phyloP scores from a whole-genome alignment of 1,139 yeast species.

The Suhomyces terraborum region DNA sequence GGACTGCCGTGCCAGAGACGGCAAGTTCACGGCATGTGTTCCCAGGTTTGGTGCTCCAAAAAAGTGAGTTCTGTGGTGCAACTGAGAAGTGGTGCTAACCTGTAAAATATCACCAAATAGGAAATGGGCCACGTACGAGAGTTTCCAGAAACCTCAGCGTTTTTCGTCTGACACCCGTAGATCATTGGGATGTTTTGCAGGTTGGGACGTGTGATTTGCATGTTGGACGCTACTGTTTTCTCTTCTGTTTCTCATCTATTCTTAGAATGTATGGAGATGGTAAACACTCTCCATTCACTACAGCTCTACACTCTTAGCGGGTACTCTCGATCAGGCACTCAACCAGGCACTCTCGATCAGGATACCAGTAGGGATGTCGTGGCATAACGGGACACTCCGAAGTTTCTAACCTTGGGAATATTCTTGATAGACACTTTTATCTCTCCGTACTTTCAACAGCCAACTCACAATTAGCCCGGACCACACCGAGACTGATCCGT shows the following conservation, averaged over 20 bases:
- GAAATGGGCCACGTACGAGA: not conserved
- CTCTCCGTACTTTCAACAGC: conserved; percentile 51
- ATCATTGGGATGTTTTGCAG: not conserved
- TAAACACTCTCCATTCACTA: too few relatives aligned
- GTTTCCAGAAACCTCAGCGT: too few relatives aligned
- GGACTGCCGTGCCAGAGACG: too few relatives aligned
- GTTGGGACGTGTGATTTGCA: not conserved
- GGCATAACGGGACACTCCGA: conserved; percentile 60
- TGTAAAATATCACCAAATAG: not conserved
- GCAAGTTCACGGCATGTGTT: too few relatives aligned
- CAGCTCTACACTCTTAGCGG: conserved; percentile 1
- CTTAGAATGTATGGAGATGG: too few relatives aligned
- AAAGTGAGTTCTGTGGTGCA: too few relatives aligned
- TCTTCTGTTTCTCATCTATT: too few relatives aligned
- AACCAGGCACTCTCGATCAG: too few relatives aligned
- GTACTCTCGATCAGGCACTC: too few relatives aligned
- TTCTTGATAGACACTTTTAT: conserved; percentile 51
- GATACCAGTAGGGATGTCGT: conserved; percentile 37
- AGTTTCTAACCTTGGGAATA: conserved; percentile 43
- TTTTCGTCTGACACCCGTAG: too few relatives aligned
- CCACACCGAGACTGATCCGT: conserved; percentile 20
- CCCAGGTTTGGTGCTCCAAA: too few relatives aligned
- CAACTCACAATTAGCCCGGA: conserved; percentile 30
- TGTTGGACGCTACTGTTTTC: too few relatives aligned
- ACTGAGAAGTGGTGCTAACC: not conserved